Evolutionary conservation across 1,284 basidiomycete species (phyloP).

Genomic region (Stygiomarasmius scandens): DNA sequence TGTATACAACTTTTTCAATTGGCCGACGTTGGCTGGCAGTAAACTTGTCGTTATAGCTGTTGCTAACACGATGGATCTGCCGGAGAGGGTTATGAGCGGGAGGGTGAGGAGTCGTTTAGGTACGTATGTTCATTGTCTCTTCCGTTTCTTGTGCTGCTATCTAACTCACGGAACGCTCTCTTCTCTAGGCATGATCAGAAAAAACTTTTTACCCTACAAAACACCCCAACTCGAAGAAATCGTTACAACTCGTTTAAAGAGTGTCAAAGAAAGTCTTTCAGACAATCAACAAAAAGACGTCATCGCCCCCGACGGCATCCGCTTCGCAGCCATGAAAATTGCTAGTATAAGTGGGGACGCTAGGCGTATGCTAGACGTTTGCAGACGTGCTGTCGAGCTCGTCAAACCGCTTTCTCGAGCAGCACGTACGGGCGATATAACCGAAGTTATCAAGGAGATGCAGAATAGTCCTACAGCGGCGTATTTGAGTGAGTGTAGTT

Average conservation of each 20-base stretch:
- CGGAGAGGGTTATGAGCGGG: conserved; percentile 90
- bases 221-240: conserved; percentile 84
- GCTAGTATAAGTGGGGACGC: conserved; percentile 95
- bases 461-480: conserved; percentile 89
- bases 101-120: conserved; percentile 92
- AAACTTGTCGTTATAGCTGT: conserved; percentile 95
- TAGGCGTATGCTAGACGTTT: conserved; percentile 90
- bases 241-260: conserved; percentile 77
- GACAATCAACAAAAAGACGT: conserved; percentile 51
- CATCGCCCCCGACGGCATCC: conserved; percentile 80
- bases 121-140: conserved; percentile 38
- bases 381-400: conserved; percentile 88
- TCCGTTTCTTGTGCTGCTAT: no score
- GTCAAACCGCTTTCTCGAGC: conserved; percentile 53
- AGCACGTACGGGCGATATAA: conserved; percentile 77
- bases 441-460: conserved; percentile 85
- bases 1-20: conserved; percentile 99
- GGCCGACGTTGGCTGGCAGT: conserved; percentile 89
- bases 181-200: conserved; percentile 84
- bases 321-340: conserved; percentile 90
- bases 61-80: conserved; percentile 98
- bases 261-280: conserved; percentile 54
- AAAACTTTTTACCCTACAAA: conserved; percentile 94
- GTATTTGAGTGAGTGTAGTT: conserved; percentile 78
- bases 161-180: neutral